Evolutionary conservation across 805 yeast genomes (phyloP).

Genomic region (Lachancea nothofagi): DNA sequence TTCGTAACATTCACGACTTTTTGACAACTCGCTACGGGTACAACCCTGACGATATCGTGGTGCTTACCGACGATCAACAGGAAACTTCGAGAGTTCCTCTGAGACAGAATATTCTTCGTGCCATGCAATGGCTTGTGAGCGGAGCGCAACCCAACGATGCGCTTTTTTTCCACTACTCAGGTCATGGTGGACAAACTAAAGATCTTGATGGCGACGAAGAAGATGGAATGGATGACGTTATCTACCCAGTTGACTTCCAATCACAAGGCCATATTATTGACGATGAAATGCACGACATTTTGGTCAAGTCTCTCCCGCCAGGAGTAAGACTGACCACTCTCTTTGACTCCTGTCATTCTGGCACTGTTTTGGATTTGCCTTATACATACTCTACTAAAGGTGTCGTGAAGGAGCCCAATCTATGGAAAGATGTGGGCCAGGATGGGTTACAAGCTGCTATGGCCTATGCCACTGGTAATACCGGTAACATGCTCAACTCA

Average conservation of each 20-base stretch:
- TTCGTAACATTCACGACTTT: constrained; percentile 44
- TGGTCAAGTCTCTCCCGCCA: constrained; percentile 63
- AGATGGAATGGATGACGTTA: constrained; percentile 65
- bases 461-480: constrained; percentile 58
- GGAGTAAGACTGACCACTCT: constrained; percentile 77
- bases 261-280: constrained; percentile 63
- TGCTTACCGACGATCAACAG: constrained; percentile 52
- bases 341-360: constrained; percentile 84
- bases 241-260: constrained; percentile 71
- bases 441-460: constrained; percentile 56
- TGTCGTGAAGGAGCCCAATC: constrained; percentile 71
- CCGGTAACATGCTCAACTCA: constrained; percentile 38
- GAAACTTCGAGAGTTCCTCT: constrained; percentile 52
- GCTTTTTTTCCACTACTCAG: constrained; percentile 76
- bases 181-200: constrained; percentile 74
- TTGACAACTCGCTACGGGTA: constrained; percentile 44
- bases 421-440: constrained; percentile 68
- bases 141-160: constrained; percentile 75
- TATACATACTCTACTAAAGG: constrained; percentile 80
- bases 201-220: constrained; percentile 73
- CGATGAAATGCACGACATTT: constrained; percentile 63
- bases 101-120: constrained; percentile 62
- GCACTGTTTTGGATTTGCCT: constrained; percentile 76
- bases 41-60: constrained; percentile 49
- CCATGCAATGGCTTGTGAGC: constrained; percentile 75